Evolutionary conservation across 2,329 filamentous ascomycete genomes (phyloP).

Genomic region (Juglanconis juglandina): DNA sequence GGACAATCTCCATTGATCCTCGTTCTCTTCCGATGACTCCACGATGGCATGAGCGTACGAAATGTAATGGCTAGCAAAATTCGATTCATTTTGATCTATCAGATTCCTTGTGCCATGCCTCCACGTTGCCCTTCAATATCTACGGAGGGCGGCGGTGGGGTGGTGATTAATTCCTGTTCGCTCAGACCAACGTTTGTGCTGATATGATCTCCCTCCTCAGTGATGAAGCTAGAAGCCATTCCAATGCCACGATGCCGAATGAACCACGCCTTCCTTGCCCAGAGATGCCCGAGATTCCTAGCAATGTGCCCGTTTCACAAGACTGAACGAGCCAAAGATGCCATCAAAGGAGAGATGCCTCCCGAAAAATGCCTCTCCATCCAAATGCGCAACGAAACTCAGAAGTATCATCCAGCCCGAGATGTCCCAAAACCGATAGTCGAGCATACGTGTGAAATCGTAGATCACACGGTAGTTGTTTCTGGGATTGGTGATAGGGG

Average conservation of each 20-base stretch:
- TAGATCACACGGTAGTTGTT: no score
- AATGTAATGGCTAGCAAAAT: conserved; percentile 20
- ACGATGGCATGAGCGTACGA: conserved; percentile 16
- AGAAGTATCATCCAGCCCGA: not conserved
- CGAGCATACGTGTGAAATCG: not conserved
- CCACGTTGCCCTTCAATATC: not conserved
- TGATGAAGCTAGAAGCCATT: not conserved
- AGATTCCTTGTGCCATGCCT: not conserved
- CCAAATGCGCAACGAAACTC: conserved; percentile 1
- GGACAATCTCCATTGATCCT: not conserved
- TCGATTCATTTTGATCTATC: conserved; percentile 7
- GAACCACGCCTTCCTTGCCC: not conserved
- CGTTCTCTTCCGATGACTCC: not conserved
- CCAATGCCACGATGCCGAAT: not conserved
- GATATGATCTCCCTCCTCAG: not conserved
- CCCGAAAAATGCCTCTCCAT: not conserved
- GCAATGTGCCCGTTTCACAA: not conserved
- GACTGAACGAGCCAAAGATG: no score
- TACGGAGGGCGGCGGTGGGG: not conserved
- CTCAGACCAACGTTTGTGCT: not conserved
- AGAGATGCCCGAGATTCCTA: not conserved
- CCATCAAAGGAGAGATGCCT: no score
- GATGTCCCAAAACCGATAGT: not conserved
- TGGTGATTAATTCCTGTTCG: not conserved
- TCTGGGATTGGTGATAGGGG: not conserved